Conservation (phyloP, 768 basidiomycete genomes). For the Porphyrellus cyaneotinctus region DNA sequence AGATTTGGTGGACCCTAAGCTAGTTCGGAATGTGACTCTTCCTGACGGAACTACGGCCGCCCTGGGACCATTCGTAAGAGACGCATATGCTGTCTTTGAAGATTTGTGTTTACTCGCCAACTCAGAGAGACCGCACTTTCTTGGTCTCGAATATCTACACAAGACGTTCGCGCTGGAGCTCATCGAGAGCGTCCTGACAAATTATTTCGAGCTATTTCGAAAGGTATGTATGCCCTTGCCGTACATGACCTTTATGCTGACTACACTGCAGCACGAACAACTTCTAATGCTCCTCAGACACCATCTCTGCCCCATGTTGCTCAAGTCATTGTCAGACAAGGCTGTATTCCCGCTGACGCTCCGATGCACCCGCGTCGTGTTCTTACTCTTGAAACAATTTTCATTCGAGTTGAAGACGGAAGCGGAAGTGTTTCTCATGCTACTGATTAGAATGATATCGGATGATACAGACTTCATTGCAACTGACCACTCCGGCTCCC, state of each 20-base stretch:
- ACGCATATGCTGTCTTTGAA: conserved; percentile 86
- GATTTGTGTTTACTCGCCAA: conserved; percentile 89
- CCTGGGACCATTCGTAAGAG: conserved; percentile 72
- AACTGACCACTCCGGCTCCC: conserved; percentile 29
- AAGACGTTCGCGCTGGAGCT: conserved; percentile 96
- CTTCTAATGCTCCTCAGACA: conserved; percentile 82
- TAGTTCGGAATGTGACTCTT: conserved; percentile 43
- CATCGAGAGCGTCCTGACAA: conserved; percentile 93
- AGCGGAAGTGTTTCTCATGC: conserved; percentile 79
- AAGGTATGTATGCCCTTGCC: conserved; percentile 44
- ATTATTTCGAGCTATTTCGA: conserved; percentile 82
- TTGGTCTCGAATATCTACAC: conserved; percentile 77
- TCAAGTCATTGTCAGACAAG: conserved; percentile 79
- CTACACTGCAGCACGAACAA: conserved; percentile 60
- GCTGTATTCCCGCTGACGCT: conserved; percentile 85
- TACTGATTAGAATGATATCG: conserved; percentile 61
- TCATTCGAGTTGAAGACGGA: conserved; percentile 75
- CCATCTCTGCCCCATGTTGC: conserved; percentile 85
- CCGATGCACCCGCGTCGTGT: conserved; percentile 90
- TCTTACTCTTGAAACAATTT: conserved; percentile 90
- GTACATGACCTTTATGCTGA: neutral
- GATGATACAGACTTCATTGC: conserved; percentile 42
- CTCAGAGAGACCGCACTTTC: conserved; percentile 72
- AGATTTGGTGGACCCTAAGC: conserved; percentile 23
- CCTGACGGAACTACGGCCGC: conserved; percentile 63